Evolutionary conservation across 176 grass and related monocot genomes (phyloP).

Genomic region (Zea mays): Zm-B73-REFERENCE-NAM-5.0 NC_050096.1:292767001-292767500

Average conservation of each 20-base stretch:
- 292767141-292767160: not conserved
- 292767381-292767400: not conserved
- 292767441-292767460: not conserved
- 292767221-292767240: conserved; percentile 1
- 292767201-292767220: conserved; percentile 30
- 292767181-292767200: not conserved
- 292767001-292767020: not conserved
- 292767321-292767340: not conserved
- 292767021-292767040: not conserved
- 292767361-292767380: conserved; percentile 31
- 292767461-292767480: not conserved
- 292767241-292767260: not conserved
- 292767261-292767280: not conserved
- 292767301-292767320: not conserved
- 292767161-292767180: conserved; percentile 10
- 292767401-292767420: not conserved
- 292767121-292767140: not conserved
- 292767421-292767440: not conserved
- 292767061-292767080: not conserved
- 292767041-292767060: not conserved
- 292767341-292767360: not conserved
- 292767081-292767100: not conserved
- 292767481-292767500: not conserved
- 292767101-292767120: not conserved
- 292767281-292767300: not conserved